These are phyloP conservation scores for Ricinus communis DNA, from an alignment of 345 rosid genomes.

Conservation along the genomic window DNA sequence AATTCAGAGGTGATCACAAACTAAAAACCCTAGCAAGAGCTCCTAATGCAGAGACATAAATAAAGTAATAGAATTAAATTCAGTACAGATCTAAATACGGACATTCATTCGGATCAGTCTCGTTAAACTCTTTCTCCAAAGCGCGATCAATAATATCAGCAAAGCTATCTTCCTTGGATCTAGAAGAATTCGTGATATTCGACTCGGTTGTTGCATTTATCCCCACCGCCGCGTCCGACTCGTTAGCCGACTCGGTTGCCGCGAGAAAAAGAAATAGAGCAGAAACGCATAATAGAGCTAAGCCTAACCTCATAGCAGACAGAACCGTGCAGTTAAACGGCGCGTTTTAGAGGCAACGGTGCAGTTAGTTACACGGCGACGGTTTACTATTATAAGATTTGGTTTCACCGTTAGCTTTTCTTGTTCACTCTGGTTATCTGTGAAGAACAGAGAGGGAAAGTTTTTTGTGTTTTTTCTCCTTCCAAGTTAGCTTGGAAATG, in stretches of 20 bases:
- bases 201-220: conserved; percentile 9
- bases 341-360: not conserved
- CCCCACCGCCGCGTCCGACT: conserved; percentile 31
- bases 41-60: too few relatives aligned
- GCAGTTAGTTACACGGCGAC: not conserved
- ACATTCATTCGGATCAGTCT: conserved; percentile 75
- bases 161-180: conserved; percentile 66
- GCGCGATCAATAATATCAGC: conserved; percentile 88
- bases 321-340: too few relatives aligned
- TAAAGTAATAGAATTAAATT: conserved; percentile 3
- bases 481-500: conserved; percentile 15
- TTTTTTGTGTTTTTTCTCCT: not conserved
- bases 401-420: not conserved
- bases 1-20: not conserved
- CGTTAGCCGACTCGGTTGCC: conserved; percentile 24
- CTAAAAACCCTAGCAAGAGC: not conserved
- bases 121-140: conserved; percentile 85
- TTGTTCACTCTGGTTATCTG: not conserved
- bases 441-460: conserved; percentile 10
- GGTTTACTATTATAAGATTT: too few relatives aligned
- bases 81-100: conserved; percentile 25
- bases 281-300: not conserved
- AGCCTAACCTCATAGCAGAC: conserved; percentile 17
- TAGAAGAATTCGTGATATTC: conserved; percentile 42
- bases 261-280: conserved; percentile 18